Conservation (phyloP, 2,329 filamentous ascomycete species). For the Elsinoe fawcettii region DNA sequence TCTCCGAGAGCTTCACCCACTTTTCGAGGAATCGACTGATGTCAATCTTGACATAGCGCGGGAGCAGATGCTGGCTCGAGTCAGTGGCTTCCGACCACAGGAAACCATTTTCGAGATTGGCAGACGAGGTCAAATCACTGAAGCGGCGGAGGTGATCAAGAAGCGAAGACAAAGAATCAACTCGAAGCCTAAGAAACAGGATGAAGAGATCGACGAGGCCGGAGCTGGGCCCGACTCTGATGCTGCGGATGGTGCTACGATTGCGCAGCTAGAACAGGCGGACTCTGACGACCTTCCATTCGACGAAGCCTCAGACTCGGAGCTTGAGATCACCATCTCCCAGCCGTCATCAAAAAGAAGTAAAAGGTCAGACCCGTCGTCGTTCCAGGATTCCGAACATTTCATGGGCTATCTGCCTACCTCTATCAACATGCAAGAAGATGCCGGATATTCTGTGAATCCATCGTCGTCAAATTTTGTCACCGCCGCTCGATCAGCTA, state of each 20-base stretch:
- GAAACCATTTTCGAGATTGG: slow-evolving; percentile 98
- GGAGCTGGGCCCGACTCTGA: slow-evolving; percentile 30
- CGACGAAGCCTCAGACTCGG: slow-evolving; percentile 44
- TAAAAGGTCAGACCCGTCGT: slow-evolving; percentile 29
- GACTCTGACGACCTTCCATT: slow-evolving; percentile 32
- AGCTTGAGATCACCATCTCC: slow-evolving; percentile 47
- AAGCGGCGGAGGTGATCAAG: slow-evolving; percentile 69
- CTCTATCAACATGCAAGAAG: slow-evolving; percentile 71
- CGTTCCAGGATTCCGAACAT: slow-evolving; percentile 76
- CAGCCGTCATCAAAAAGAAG: slow-evolving; percentile 23
- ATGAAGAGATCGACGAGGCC: slow-evolving; percentile 18
- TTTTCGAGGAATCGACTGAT: slow-evolving; percentile 61
- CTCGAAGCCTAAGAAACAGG: slow-evolving; percentile 42
- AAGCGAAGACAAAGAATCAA: slow-evolving; percentile 53
- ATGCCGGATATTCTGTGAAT: slow-evolving; percentile 88
- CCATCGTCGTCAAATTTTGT: slow-evolving; percentile 74
- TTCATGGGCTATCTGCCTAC: slow-evolving; percentile 96
- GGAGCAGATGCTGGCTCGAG: slow-evolving; percentile 77
- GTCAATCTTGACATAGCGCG: slow-evolving; percentile 61
- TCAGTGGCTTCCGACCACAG: slow-evolving; percentile 78
- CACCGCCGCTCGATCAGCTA: slow-evolving; percentile 73
- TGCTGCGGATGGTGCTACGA: slow-evolving; percentile 30
- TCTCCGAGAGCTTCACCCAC: slow-evolving; percentile 67
- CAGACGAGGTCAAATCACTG: slow-evolving; percentile 57
- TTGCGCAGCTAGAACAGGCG: slow-evolving; percentile 36